Evolutionary conservation across 148 eudicot genomes (phyloP).

Genomic region (Cornus suecica): DNA sequence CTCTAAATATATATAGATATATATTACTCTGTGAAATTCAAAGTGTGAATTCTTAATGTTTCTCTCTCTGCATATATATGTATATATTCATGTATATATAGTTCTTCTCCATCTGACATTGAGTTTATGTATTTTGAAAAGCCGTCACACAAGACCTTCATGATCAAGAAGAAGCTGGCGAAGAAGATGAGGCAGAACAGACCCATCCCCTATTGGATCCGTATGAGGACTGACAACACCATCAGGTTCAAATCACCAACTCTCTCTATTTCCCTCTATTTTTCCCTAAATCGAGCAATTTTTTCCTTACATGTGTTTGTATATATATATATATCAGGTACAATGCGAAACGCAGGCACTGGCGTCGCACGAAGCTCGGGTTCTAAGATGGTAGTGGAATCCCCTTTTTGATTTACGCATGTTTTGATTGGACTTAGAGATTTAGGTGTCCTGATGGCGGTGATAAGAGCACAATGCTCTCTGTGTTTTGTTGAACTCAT

Average conservation of each 20-base stretch:
- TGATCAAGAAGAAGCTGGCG: constrained; percentile 83
- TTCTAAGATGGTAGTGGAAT: constrained; percentile 32
- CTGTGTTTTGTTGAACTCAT: neutral
- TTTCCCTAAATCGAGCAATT: neutral
- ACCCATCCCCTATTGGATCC: constrained; percentile 89
- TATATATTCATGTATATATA: neutral
- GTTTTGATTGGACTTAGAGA: neutral
- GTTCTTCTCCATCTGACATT: neutral
- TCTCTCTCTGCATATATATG: neutral
- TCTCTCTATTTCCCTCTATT: neutral
- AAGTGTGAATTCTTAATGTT: neutral
- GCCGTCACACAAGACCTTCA: constrained; percentile 91
- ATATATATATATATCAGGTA: constrained; percentile 28
- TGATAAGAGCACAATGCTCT: neutral
- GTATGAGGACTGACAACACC: constrained; percentile 87
- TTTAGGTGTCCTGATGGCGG: neutral
- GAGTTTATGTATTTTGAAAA: neutral
- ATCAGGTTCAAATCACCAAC: constrained; percentile 34
- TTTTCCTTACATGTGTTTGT: neutral
- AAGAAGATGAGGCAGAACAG: constrained; percentile 96
- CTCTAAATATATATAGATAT: too few species aligned
- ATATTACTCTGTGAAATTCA: too few species aligned
- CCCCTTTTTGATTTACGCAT: neutral
- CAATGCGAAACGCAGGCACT: constrained; percentile 70
- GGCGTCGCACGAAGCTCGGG: constrained; percentile 72